Base-by-base conservation (phyloP, 441 rosid species). In the Brassica hybrid region DNA sequence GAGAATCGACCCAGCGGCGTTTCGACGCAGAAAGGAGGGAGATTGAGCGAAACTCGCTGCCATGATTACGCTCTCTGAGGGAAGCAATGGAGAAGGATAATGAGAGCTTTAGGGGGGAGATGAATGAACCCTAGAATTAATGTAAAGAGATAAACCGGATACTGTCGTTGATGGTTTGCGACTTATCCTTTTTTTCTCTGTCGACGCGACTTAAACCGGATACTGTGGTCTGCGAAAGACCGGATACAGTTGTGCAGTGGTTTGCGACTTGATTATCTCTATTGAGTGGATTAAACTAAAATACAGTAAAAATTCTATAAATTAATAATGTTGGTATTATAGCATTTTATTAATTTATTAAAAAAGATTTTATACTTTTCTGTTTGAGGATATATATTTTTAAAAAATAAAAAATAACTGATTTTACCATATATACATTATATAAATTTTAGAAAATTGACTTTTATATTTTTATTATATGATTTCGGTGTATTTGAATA, bases 41-140 rank as follows among this genome's bases (percentile, higher is more conserved):
- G 81, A 67, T 6, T 68, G 60, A 62, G 59, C 18, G 61, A 68
- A 62, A 73, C 21, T 79, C 70, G 74, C 41, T 14, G 78, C 25
- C 8, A 79, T 21, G 3, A 36, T 73, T 68, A 67, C 1, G 6
- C 38, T 38, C 63, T 38, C 63, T 9, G 65, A 50, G 50, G 6
- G 50, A 43, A 43, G 50, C n/a, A 43, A 43, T 58, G 41, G 67
- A 34, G 12, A 4, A 34, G 38, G 48, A 63, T 63, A 61, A 78
- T 66, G 74, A 73, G 23, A 67, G 27, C 63, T 45, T 12, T 56
- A 60, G 58, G 13, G 14, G 27, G 76, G 17, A 65, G 65, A 60
- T 23, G 4, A 23, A 21, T n/a, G n/a, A n/a, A n/a, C 67, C 76
- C 73, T 72, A 18, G 60, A 19, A 76, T 45, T 1, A 45, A 52